Evolutionary conservation across 1,284 basidiomycete species (phyloP), one percentile per base, ranked within the genome.

Genomic region (Vanrija sp.): DNA sequence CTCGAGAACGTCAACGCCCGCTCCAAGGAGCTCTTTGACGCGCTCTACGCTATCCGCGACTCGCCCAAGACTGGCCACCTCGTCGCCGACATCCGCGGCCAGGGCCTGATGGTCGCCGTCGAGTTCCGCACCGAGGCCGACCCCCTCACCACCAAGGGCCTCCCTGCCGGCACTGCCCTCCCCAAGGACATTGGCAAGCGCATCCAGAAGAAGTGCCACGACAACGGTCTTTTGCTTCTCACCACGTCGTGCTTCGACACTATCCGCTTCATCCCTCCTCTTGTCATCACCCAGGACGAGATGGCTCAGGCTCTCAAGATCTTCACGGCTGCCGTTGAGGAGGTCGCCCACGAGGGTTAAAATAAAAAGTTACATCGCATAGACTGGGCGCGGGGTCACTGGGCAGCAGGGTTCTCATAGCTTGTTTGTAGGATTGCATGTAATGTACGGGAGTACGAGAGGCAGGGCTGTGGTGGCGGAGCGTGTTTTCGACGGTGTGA

Each of bases 131-230:
- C 48, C 34, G 58, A 57, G 39, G 19, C 52, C 39, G 69, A 68
- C 54, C 42, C 54, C 21, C 57, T 69, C 50, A 66, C 69, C 61
- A 54, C 49, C 50, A 61, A 65, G 43, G 68, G 71, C 18, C 52
- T 74, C 12, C 74, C 73, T 28, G 64, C 76, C 40, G 72, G 75
- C 52, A 62, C 75, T 42, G 63, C 68, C 25, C 77, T 83, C 9
- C 86, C 87, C 26, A 81, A 82, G 74, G 80, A 82, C 64, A 80
- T 94, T 59, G 86, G 90, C 15, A 80, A 80, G 58, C 81, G 86
- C n/a, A 84, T 96, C 12, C 83, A 88, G 64, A 83, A 84, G 73
- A 85, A 84, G 69, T 92, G 91, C 75, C 79, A 91, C 57, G 88
- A 91, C 72, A 86, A 88, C 74, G 89, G 87, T 42, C 77, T 94